A percentile compares a stretch with the other conserved stretches of the same genome.
phyloP scores from a whole-genome alignment of 176 grass and related monocot genomes.

The Chrysopogon serrulatus region DNA sequence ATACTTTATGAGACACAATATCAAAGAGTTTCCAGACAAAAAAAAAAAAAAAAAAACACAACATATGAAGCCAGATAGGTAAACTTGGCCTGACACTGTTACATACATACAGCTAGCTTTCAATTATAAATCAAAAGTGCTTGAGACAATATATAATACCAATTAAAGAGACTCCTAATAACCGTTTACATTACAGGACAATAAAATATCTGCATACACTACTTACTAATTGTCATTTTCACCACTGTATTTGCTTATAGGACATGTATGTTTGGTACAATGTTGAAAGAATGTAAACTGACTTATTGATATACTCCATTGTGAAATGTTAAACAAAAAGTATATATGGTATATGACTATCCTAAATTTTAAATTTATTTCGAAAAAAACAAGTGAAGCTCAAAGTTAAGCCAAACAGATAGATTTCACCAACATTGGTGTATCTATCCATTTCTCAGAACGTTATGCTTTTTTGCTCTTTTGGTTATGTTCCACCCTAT shows the following conservation, averaged over 20 bases:
- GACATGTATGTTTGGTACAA: neutral
- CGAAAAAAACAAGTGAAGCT: slow-evolving; percentile 6
- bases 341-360: neutral
- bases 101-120: neutral
- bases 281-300: neutral
- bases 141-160: neutral
- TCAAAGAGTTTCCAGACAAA: neutral
- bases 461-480: neutral
- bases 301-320: neutral
- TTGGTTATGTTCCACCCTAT: neutral
- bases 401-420: neutral
- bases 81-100: neutral
- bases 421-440: neutral
- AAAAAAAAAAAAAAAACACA: neutral
- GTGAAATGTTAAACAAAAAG: neutral
- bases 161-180: neutral
- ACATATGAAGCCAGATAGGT: neutral
- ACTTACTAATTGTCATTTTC: neutral
- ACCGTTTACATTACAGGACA: neutral
- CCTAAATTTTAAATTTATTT: slow-evolving; percentile 12
- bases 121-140: neutral
- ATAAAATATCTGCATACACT: neutral
- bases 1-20: neutral
- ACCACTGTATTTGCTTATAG: neutral
- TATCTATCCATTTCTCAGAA: neutral